phyloP scores from a whole-genome alignment of 2,329 filamentous ascomycete species.

The Diaporthe nobilis region DNA sequence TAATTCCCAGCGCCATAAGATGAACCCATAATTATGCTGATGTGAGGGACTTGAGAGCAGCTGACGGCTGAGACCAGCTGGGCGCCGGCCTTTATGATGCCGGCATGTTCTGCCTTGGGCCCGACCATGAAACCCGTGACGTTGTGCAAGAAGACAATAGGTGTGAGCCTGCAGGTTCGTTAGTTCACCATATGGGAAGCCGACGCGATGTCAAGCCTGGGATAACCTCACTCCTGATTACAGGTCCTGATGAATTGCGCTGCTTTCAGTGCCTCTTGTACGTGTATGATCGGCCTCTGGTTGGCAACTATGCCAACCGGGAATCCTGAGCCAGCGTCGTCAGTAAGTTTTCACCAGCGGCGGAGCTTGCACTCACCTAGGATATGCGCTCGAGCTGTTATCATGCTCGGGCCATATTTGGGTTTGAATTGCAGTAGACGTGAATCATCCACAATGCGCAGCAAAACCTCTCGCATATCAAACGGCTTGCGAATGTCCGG shows the following conservation, averaged over 20 bases:
- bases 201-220: no score
- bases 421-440: constrained; percentile 13
- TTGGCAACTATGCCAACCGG: constrained; percentile 9
- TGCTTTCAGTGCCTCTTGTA: constrained; percentile 55
- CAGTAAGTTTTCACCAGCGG: background rate
- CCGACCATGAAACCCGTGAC: constrained; percentile 65
- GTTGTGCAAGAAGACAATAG: constrained; percentile 62
- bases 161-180: constrained; percentile 47
- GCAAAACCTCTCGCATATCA: constrained; percentile 5
- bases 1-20: constrained; percentile 63
- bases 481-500: background rate
- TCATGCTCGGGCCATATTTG: background rate
- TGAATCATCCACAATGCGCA: constrained; percentile 7
- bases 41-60: constrained; percentile 59
- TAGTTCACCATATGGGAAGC: background rate
- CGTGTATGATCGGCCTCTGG: background rate
- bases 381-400: constrained; percentile 4
- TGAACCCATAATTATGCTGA: constrained; percentile 59
- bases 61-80: constrained; percentile 61
- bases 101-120: constrained; percentile 57
- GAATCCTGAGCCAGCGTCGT: background rate
- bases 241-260: constrained; percentile 60
- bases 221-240: constrained; percentile 55
- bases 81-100: constrained; percentile 60
- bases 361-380: background rate